These are phyloP conservation scores for Wickerhamomyces alni DNA, from an alignment of 805 yeast genomes.

Conservation along the genomic window DNA sequence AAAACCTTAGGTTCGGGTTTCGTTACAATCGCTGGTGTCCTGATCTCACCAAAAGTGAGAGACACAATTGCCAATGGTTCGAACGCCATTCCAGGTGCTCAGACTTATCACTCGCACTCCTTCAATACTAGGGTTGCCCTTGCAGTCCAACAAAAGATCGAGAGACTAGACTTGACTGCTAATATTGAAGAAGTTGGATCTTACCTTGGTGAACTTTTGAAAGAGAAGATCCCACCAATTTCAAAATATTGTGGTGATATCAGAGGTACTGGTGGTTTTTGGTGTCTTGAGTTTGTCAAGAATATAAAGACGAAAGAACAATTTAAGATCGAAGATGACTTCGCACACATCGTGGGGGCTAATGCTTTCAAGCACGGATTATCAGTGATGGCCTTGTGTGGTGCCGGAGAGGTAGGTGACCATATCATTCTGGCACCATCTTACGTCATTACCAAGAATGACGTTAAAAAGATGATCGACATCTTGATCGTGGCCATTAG, in stretches of 20 bases:
- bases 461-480: slow-evolving; percentile 31
- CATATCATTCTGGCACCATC: slow-evolving; percentile 41
- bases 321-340: slow-evolving; percentile 28
- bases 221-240: slow-evolving; percentile 23
- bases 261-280: slow-evolving; percentile 51
- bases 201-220: slow-evolving; percentile 33
- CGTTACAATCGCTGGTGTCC: slow-evolving; percentile 40
- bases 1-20: slow-evolving; percentile 45
- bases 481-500: slow-evolving; percentile 16
- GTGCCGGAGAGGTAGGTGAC: slow-evolving; percentile 36
- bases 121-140: slow-evolving; percentile 41
- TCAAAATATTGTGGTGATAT: slow-evolving; percentile 39
- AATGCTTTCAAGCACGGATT: slow-evolving; percentile 34
- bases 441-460: slow-evolving; percentile 32
- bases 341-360: slow-evolving; percentile 27
- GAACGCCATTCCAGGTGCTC: slow-evolving; percentile 34
- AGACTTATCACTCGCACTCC: slow-evolving; percentile 42
- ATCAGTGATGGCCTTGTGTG: slow-evolving; percentile 30
- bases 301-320: slow-evolving; percentile 41
- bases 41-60: slow-evolving; percentile 32
- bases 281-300: slow-evolving; percentile 47
- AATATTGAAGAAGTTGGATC: slow-evolving; percentile 39
- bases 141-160: slow-evolving; percentile 37
- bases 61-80: slow-evolving; percentile 23
- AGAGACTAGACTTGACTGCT: slow-evolving; percentile 28